Evolutionary conservation across 768 basidiomycete genomes (phyloP).

Genomic region (Trametes cingulata): DNA sequence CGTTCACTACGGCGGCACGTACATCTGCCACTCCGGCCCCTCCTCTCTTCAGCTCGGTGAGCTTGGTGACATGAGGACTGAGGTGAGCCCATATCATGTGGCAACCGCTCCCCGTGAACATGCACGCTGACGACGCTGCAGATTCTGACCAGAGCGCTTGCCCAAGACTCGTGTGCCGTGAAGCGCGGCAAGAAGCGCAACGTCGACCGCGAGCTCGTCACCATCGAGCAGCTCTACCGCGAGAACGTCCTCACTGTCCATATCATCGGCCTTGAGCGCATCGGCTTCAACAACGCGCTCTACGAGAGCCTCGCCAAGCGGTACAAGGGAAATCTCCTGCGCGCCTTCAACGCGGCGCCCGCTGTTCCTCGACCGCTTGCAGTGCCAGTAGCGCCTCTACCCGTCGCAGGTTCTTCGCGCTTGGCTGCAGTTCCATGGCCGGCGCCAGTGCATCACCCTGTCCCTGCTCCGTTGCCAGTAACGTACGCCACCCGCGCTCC

Average conservation of each 20-base stretch:
- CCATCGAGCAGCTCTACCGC: neutral
- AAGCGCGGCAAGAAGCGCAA: too few relatives aligned
- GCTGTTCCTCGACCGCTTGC: too few relatives aligned
- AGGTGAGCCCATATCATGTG: neutral
- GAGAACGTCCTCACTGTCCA: neutral
- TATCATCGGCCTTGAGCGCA: constrained; percentile 1
- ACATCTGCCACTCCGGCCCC: neutral
- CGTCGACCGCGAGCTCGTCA: neutral
- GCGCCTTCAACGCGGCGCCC: too few relatives aligned
- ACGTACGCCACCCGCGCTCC: too few relatives aligned
- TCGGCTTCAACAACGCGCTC: constrained; percentile 1
- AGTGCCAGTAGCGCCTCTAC: neutral
- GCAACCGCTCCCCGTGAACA: too few relatives aligned
- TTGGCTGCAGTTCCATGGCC: too few relatives aligned
- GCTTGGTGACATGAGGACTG: neutral
- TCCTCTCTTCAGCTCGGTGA: neutral
- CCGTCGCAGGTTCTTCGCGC: neutral
- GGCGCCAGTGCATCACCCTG: too few relatives aligned
- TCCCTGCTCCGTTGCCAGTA: too few relatives aligned
- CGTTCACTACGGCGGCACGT: constrained; percentile 1
- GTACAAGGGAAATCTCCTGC: neutral
- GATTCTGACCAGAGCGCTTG: too few relatives aligned
- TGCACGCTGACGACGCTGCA: neutral
- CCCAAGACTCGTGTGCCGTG: too few relatives aligned
- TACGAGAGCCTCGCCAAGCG: neutral